phyloP scores from a whole-genome alignment of 495 filamentous ascomycete species.

The Penicillium flavigenum region DNA sequence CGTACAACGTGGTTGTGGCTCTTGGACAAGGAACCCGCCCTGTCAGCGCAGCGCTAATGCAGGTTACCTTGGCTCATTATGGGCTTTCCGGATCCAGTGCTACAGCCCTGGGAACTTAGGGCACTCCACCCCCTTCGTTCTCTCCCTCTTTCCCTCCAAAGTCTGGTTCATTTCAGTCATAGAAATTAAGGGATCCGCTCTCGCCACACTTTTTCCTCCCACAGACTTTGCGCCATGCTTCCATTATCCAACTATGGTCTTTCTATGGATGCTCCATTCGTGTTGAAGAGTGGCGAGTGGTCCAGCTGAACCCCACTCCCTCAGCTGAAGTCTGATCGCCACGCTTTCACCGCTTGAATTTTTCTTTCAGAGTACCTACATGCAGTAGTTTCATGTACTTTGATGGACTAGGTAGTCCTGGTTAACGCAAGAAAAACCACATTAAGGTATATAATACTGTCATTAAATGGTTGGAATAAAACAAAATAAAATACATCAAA shows the following conservation, averaged over 20 bases:
- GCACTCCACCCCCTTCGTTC: conserved; percentile 19
- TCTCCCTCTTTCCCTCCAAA: conserved; percentile 12
- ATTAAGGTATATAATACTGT: background rate
- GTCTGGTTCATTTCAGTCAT: conserved; percentile 1
- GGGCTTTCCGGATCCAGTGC: conserved; percentile 38
- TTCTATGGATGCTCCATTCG: conserved; percentile 5
- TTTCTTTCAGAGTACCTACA: conserved; percentile 17
- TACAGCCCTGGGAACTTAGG: conserved; percentile 42
- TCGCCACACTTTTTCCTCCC: conserved; percentile 13
- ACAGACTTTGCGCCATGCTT: conserved; percentile 16
- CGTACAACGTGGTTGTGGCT: conserved; percentile 36
- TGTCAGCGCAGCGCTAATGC: conserved; percentile 44
- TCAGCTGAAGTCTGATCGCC: conserved; percentile 40
- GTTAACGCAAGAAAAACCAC: background rate
- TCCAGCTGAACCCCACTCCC: conserved; percentile 25
- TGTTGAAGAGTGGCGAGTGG: conserved; percentile 26
- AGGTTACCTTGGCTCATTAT: conserved; percentile 41
- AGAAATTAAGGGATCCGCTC: conserved; percentile 14
- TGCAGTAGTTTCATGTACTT: conserved; percentile 32
- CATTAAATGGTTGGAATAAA: background rate
- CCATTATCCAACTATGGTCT: background rate
- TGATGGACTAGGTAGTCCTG: conserved; percentile 11
- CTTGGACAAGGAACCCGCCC: conserved; percentile 31
- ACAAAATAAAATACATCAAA: conserved; percentile 6
- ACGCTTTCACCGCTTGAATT: conserved; percentile 30